Evolutionary conservation across 441 rosid species (phyloP).

Genomic region (Gossypium schwendimanii): DNA sequence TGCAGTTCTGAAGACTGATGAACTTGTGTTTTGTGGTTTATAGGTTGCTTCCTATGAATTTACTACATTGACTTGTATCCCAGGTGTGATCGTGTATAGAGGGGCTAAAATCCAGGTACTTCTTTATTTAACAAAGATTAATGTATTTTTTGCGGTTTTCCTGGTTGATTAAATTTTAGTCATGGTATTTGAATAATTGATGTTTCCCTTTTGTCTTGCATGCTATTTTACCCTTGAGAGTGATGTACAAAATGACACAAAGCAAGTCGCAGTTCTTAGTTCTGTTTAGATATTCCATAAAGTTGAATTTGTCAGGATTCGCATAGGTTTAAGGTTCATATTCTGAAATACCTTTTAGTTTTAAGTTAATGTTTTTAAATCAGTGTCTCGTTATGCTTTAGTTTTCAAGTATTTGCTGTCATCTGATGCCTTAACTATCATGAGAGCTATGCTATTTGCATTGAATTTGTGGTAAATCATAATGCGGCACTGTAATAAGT

Average conservation of each 20-base stretch:
- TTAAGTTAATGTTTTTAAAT: not conserved
- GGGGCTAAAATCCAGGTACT: conserved; percentile 96
- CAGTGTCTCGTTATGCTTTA: not conserved
- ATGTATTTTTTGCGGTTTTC: not conserved
- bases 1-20: not conserved
- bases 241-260: not conserved
- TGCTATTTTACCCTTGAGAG: not conserved
- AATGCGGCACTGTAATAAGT: not conserved
- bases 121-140: not conserved
- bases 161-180: not conserved
- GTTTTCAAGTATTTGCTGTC: not conserved
- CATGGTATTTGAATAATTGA: not conserved
- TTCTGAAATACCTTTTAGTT: not conserved
- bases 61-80: conserved; percentile 94
- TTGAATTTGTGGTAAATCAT: not conserved
- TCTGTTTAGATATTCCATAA: not conserved
- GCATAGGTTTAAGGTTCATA: not conserved
- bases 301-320: not conserved
- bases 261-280: not conserved
- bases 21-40: conserved; percentile 13
- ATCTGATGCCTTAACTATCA: not conserved
- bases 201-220: not conserved
- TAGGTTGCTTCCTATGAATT: conserved; percentile 98
- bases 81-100: conserved; percentile 80
- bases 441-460: not conserved